These are phyloP conservation scores for Toxicodendron radicans DNA, from an alignment of 345 rosid genomes.

Conservation along the genomic window DNA sequence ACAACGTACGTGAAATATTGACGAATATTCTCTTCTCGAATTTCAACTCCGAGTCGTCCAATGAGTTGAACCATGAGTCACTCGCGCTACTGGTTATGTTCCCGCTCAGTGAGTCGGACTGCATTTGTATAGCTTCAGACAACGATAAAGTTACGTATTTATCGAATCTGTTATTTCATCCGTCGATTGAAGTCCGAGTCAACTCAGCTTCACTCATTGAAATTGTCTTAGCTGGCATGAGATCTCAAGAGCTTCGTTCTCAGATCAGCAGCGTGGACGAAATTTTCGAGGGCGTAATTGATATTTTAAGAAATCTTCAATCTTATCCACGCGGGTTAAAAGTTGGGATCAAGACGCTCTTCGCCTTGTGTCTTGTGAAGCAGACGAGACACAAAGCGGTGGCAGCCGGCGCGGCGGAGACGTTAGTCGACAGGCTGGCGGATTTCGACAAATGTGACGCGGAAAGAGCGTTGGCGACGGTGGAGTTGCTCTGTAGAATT, in stretches of 20 bases:
- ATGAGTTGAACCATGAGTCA: conserved; percentile 63
- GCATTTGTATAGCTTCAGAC: conserved; percentile 56
- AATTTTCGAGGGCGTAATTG: conserved; percentile 76
- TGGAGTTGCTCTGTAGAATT: conserved; percentile 80
- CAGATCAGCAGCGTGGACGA: conserved; percentile 53
- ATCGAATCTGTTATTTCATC: conserved; percentile 52
- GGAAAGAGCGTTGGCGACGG: conserved; percentile 80
- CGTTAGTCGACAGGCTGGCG: conserved; percentile 60
- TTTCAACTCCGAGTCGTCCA: conserved; percentile 25
- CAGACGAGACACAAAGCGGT: conserved; percentile 82
- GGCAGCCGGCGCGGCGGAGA: conserved; percentile 70
- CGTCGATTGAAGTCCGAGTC: conserved; percentile 64
- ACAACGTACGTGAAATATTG: conserved; percentile 52
- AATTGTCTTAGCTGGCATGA: conserved; percentile 66
- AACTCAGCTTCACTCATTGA: conserved; percentile 82
- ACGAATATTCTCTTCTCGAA: conserved; percentile 46
- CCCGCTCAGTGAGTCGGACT: conserved; percentile 65
- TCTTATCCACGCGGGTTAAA: conserved; percentile 68
- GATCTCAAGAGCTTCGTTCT: conserved; percentile 60
- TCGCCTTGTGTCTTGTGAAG: conserved; percentile 79
- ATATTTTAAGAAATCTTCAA: conserved; percentile 47
- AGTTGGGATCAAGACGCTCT: conserved; percentile 72
- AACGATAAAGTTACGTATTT: conserved; percentile 43
- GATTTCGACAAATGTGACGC: conserved; percentile 86
- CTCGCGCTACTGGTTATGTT: conserved; percentile 64